Evolutionary conservation across 202 grass and related monocot genomes (phyloP).

Genomic region (Eragrostis tef): DNA sequence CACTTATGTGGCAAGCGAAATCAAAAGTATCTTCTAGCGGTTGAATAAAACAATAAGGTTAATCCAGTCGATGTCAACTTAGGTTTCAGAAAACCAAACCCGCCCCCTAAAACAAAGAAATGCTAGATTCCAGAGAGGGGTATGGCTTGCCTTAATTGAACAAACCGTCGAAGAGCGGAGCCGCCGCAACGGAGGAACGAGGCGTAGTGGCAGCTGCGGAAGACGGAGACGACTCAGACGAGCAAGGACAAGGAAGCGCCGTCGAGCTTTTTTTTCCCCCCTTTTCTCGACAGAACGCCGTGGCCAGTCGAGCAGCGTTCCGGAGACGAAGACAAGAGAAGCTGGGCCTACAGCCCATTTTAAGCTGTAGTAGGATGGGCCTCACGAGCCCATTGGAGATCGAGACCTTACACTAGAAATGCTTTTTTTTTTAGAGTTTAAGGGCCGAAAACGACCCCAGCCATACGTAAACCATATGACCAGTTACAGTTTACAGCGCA

Average conservation of each 20-base stretch:
- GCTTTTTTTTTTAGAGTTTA: no score
- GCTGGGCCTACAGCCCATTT: no score
- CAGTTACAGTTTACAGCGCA: no score
- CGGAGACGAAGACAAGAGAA: no score
- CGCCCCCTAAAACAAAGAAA: background rate
- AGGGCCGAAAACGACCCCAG: no score
- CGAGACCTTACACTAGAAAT: no score
- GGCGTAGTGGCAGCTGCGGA: background rate
- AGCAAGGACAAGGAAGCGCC: background rate
- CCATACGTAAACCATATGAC: no score
- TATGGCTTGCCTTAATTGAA: background rate
- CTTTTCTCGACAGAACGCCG: no score
- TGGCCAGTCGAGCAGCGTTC: no score
- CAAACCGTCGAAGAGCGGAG: background rate
- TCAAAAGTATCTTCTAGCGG: background rate
- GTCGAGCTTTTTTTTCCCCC: background rate
- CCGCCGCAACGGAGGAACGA: background rate
- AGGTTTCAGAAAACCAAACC: constrained; percentile 9
- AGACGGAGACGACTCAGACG: background rate
- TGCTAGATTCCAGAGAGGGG: background rate
- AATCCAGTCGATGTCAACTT: background rate
- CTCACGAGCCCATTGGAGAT: no score
- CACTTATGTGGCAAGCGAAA: background rate
- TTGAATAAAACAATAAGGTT: background rate
- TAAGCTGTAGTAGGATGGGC: no score